phyloP scores from a whole-genome alignment of 768 basidiomycete species.

The Tricholomella constricta region DNA sequence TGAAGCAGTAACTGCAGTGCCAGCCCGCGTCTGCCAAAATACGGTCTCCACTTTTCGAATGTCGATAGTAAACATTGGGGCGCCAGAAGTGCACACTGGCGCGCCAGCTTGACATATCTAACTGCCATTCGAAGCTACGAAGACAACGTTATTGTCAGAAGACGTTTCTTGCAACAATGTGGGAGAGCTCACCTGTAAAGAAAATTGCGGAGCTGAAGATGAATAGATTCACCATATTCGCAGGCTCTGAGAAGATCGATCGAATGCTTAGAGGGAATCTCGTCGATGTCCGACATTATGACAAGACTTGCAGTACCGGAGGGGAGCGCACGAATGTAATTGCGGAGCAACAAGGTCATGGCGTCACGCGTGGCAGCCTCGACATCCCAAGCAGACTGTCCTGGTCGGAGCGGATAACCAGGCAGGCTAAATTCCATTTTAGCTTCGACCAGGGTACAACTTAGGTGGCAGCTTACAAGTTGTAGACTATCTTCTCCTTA shows the following conservation, averaged over 20 bases:
- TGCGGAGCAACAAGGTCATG: conserved; percentile 49
- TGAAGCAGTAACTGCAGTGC: conserved; percentile 73
- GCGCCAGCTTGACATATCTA: conserved; percentile 57
- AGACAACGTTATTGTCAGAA: neutral
- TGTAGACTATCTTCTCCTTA: conserved; percentile 54
- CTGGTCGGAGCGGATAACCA: conserved; percentile 41
- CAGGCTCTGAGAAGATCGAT: conserved; percentile 53
- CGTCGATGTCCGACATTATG: conserved; percentile 65
- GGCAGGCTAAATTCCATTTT: conserved; percentile 36
- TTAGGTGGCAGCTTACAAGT: conserved; percentile 35
- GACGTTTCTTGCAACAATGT: neutral
- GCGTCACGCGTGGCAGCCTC: conserved; percentile 49
- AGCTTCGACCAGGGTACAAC: neutral
- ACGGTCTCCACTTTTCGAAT: conserved; percentile 47
- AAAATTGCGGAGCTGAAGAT: conserved; percentile 62
- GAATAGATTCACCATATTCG: conserved; percentile 52
- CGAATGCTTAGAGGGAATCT: conserved; percentile 57
- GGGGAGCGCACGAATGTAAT: conserved; percentile 34
- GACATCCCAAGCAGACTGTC: conserved; percentile 50
- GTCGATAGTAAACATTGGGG: conserved; percentile 45
- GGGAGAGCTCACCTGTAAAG: conserved; percentile 50
- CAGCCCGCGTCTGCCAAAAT: conserved; percentile 65
- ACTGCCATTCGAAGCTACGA: conserved; percentile 56
- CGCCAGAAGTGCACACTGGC: conserved; percentile 53
- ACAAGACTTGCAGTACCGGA: conserved; percentile 42